Conservation (phyloP, 164 flowering plant genomes). For the Nymphaea thermarum region DNA sequence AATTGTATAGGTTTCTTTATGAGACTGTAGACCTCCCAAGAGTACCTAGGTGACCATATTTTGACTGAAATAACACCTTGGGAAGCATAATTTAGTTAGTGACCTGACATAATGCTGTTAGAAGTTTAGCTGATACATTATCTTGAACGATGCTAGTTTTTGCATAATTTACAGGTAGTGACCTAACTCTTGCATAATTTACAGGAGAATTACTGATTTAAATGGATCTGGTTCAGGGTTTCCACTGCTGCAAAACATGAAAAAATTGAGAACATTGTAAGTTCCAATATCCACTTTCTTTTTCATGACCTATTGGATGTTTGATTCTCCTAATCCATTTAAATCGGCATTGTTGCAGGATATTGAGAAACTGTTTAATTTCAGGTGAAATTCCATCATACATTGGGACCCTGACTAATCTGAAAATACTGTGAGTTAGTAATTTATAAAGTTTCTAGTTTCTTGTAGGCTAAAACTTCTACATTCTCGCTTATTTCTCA, state of each 20-base stretch:
- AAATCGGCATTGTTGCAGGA: constrained; percentile 15
- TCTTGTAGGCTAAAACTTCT: not conserved
- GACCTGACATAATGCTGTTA: not conserved
- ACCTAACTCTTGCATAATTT: not conserved
- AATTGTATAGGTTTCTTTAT: not conserved
- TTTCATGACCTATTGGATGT: not conserved
- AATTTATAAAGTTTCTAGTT: not conserved
- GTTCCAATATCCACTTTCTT: constrained; percentile 13
- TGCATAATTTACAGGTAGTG: not conserved
- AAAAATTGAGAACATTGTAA: constrained; percentile 32
- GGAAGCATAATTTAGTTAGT: not conserved
- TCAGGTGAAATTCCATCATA: constrained; percentile 48
- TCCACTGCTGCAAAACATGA: constrained; percentile 32
- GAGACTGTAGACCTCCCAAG: not conserved
- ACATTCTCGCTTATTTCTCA: not conserved
- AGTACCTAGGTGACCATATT: not conserved
- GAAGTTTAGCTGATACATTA: not conserved
- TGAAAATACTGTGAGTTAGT: constrained; percentile 41
- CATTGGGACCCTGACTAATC: constrained; percentile 25
- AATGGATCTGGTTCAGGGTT: constrained; percentile 32
- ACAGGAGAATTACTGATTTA: constrained; percentile 70
- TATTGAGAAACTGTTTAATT: constrained; percentile 51
- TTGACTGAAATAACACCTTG: not conserved
- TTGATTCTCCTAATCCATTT: not conserved
- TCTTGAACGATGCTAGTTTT: too few relatives aligned